Evolutionary conservation across 495 filamentous ascomycete genomes (phyloP), one percentile per base, ranked within the genome.

Genomic region (Aspergillus hancockii): DNA sequence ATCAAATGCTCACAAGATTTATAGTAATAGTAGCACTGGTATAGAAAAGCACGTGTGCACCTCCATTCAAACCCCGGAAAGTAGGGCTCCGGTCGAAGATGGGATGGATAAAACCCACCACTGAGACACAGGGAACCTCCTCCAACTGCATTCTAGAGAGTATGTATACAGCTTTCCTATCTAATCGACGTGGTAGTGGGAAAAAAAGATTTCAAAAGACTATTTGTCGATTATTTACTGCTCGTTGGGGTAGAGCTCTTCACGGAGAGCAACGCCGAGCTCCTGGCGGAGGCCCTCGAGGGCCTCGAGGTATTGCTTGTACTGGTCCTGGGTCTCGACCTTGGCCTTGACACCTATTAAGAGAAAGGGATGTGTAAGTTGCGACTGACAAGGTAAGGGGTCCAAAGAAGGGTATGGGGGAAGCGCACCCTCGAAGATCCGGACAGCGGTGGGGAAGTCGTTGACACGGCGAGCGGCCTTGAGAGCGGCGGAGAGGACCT

Each of bases 251-350:
- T 94, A 99, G 67, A 99, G 83, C 72, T 93, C 89, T 82, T 99
- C 94, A 76, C 93, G 93, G 63, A 98, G 83, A 60, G 82, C 79
- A 65, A 99, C 86, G 65, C 95, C 93, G 50, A 99, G 81, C 78
- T 99, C 94, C 79, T 94, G 91, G 62, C 93, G 90, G 63, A 98
- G 82, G 63, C 86, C 81, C 81, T 95, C 91, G 55, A 99, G 92
- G 77, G 95, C 88, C 65, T 88, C 82, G 54, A 99, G 88, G 79
- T 99, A 99, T 80, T 97, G 90, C 74, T 97, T 83, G 81, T 99
- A 99, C 81, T 99, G 94, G 64, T 86, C 84, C 75, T 89, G 87
- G 85, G 94, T 98, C 82, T 99, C 95, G 65, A 98, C 95, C 85
- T 99, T 99, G 79, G 91, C 91, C 80, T 97, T 97, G 85, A 99